phyloP scores from a whole-genome alignment of 352 stramenopile species.

The Globisporangium recalcitrans region DNA sequence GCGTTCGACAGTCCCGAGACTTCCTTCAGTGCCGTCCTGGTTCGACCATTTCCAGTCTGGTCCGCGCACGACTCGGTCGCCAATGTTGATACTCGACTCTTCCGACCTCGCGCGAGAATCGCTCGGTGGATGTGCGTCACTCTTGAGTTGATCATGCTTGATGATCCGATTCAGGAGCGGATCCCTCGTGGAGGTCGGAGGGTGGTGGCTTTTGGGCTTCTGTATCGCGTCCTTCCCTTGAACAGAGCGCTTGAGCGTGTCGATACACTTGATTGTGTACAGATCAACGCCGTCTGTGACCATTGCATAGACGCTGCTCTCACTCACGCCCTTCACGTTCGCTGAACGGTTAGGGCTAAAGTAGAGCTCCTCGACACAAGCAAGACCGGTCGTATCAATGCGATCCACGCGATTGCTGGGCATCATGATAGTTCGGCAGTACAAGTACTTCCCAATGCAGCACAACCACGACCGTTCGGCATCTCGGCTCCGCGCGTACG shows the following conservation, averaged over 20 bases:
- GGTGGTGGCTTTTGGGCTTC: constrained; percentile 22
- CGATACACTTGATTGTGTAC: constrained; percentile 61
- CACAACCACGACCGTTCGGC: constrained; percentile 77
- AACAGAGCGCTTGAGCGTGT: constrained; percentile 39
- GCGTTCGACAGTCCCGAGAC: constrained; percentile 60
- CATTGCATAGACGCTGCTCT: constrained; percentile 71
- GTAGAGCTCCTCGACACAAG: constrained; percentile 47
- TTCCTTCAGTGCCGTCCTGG: constrained; percentile 64
- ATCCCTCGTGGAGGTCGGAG: background rate
- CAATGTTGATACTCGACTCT: constrained; percentile 36
- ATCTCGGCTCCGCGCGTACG: constrained; percentile 50
- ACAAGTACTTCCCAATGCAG: constrained; percentile 51
- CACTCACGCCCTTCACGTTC: constrained; percentile 29
- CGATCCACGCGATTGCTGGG: constrained; percentile 57
- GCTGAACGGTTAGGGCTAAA: constrained; percentile 37
- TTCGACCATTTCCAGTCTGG: constrained; percentile 82
- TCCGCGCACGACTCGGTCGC: constrained; percentile 62
- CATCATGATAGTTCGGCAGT: constrained; percentile 75
- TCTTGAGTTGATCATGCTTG: constrained; percentile 11
- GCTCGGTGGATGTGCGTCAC: constrained; percentile 7
- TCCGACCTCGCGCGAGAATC: constrained; percentile 8
- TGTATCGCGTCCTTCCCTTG: constrained; percentile 25
- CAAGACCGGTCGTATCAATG: constrained; percentile 37
- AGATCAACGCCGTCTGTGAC: constrained; percentile 54
- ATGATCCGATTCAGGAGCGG: constrained; percentile 3